Conservation (phyloP, 2,329 filamentous ascomycete species). For the Geosmithia flava region DNA sequence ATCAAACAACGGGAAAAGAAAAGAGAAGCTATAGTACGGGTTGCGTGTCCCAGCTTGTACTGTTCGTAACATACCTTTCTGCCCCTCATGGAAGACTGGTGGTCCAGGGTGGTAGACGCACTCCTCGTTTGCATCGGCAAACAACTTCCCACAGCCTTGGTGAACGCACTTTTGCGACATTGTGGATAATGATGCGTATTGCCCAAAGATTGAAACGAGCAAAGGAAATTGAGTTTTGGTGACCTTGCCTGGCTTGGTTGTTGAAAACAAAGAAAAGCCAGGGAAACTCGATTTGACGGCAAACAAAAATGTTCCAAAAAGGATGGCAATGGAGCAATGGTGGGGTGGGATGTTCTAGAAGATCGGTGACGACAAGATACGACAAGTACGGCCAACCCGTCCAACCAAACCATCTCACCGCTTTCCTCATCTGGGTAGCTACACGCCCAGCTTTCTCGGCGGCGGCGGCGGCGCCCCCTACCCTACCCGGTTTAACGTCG, state of each 20-base stretch:
- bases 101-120: conserved; percentile 91
- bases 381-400: not conserved
- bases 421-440: conserved; percentile 15
- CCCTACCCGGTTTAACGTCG: too few species aligned
- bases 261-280: not conserved
- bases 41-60: too few species aligned
- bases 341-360: conserved; percentile 30
- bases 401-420: conserved; percentile 17
- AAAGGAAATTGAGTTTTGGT: too few species aligned
- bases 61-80: conserved; percentile 85
- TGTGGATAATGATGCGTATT: not conserved
- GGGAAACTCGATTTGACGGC: not conserved
- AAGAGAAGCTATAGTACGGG: too few species aligned
- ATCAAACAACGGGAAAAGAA: too few species aligned
- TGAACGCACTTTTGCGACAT: conserved; percentile 88
- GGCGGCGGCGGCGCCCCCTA: too few species aligned
- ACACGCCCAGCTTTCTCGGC: not conserved
- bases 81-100: conserved; percentile 92
- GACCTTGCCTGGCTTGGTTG: not conserved
- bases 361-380: conserved; percentile 5
- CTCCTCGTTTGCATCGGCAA: conserved; percentile 67
- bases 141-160: conserved; percentile 86
- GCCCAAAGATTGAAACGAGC: too few species aligned
- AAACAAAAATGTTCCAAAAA: not conserved
- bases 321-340: conserved; percentile 3